phyloP scores from a whole-genome alignment of 1,284 basidiomycete genomes.

The Mrakiaceae sp. region DNA sequence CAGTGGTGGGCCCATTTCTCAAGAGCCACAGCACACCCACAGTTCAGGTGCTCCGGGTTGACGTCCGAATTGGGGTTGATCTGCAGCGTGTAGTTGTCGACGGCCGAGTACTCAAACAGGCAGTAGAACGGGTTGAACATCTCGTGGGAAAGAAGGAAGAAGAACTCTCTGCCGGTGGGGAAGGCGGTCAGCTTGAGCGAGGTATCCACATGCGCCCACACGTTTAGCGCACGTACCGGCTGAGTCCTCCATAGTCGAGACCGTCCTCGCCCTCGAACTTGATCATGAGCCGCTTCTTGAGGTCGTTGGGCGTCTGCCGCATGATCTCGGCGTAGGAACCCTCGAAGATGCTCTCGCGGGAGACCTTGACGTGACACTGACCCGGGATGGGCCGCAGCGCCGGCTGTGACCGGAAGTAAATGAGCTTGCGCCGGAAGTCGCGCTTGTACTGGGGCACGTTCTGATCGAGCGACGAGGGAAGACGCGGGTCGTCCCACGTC shows the following conservation, averaged over 20 bases:
- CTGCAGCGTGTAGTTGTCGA: conserved; percentile 98
- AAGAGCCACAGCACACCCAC: background rate
- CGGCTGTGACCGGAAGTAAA: conserved; percentile 97
- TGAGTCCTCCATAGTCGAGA: conserved; percentile 94
- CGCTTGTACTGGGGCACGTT: conserved; percentile 99
- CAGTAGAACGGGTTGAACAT: conserved; percentile 99
- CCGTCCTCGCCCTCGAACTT: conserved; percentile 99
- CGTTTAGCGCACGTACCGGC: conserved; percentile 47
- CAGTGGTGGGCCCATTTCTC: too few species aligned
- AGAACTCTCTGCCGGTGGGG: conserved; percentile 63
- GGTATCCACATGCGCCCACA: background rate
- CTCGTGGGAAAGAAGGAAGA: conserved; percentile 98
- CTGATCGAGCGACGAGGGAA: conserved; percentile 60
- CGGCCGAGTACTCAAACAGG: conserved; percentile 96
- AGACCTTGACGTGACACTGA: conserved; percentile 93
- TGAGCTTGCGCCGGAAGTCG: conserved; percentile 94
- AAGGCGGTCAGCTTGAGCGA: background rate
- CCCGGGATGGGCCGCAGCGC: conserved; percentile 69
- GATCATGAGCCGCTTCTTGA: conserved; percentile 96
- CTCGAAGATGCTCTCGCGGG: conserved; percentile 87
- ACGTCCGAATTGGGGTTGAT: conserved; percentile 96
- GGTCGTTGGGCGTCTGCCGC: conserved; percentile 82
- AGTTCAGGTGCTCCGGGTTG: conserved; percentile 97
- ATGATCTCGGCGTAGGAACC: conserved; percentile 95
- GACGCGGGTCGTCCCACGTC: conserved; percentile 74